Evolutionary conservation across 345 rosid species (phyloP).

Genomic region (Melastoma malabathricum): DNA sequence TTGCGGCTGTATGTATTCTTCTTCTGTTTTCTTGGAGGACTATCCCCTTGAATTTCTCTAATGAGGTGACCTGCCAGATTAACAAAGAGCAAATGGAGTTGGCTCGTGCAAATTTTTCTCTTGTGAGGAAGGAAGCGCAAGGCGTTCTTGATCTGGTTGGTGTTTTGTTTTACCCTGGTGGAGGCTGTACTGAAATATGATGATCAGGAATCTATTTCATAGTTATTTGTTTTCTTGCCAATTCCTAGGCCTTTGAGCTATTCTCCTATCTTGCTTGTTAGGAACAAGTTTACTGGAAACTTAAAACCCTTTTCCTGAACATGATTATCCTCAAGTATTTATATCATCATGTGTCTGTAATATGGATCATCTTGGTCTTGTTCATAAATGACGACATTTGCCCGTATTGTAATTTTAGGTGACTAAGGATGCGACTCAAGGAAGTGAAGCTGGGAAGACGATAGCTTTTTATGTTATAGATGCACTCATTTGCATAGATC

Average conservation of each 20-base stretch:
- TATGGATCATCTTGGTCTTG: too few relatives aligned
- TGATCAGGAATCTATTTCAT: too few relatives aligned
- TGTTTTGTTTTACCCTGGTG: slow-evolving; percentile 1
- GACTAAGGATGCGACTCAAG: slow-evolving; percentile 74
- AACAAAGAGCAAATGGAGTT: slow-evolving; percentile 85
- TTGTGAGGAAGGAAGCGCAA: slow-evolving; percentile 76
- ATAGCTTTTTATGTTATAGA: slow-evolving; percentile 81
- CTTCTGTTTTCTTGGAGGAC: slow-evolving; percentile 7
- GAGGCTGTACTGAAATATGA: too few relatives aligned
- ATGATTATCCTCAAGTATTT: background rate
- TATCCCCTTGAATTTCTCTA: slow-evolving; percentile 5
- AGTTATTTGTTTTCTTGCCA: too few relatives aligned
- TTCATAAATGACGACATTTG: background rate
- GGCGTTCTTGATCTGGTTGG: slow-evolving; percentile 73
- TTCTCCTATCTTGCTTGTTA: too few relatives aligned
- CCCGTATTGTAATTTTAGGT: slow-evolving; percentile 33
- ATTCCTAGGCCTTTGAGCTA: too few relatives aligned
- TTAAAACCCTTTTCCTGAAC: background rate
- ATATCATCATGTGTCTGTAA: too few relatives aligned
- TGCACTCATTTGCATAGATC: slow-evolving; percentile 70
- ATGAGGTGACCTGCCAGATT: slow-evolving; percentile 29
- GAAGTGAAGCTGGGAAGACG: slow-evolving; percentile 88
- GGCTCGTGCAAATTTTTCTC: slow-evolving; percentile 65
- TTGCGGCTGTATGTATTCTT: background rate
- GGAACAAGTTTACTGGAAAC: too few relatives aligned